phyloP scores from a whole-genome alignment of 1,139 yeast species.

The Nakaseomyces delphensis region DNA sequence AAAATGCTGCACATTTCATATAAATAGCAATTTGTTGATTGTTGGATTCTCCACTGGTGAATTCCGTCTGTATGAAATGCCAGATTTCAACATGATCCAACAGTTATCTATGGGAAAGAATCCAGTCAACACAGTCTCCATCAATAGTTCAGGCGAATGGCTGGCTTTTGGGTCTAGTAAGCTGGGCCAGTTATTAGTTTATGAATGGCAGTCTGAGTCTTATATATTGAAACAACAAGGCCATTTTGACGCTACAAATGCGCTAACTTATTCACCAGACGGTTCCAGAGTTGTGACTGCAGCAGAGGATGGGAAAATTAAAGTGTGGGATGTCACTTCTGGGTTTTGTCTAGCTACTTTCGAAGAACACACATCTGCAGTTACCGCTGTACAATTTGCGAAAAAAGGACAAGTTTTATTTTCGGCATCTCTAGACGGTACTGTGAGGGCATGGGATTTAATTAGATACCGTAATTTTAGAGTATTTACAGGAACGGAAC shows the following conservation, averaged over 20 bases:
- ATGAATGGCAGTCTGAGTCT: slow-evolving; percentile 98
- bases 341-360: slow-evolving; percentile 92
- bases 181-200: slow-evolving; percentile 86
- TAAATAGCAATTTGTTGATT: slow-evolving; percentile 58
- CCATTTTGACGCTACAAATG: slow-evolving; percentile 84
- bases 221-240: slow-evolving; percentile 94
- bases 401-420: slow-evolving; percentile 81
- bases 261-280: slow-evolving; percentile 85
- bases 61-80: slow-evolving; percentile 84
- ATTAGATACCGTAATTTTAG: slow-evolving; percentile 88
- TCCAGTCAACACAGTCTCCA: slow-evolving; percentile 70
- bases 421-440: slow-evolving; percentile 89
- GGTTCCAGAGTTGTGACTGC: slow-evolving; percentile 91
- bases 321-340: slow-evolving; percentile 89
- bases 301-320: slow-evolving; percentile 92
- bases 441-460: slow-evolving; percentile 95
- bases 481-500: slow-evolving; percentile 82
- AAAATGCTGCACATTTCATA: slow-evolving; percentile 76
- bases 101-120: slow-evolving; percentile 89
- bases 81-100: slow-evolving; percentile 68
- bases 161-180: slow-evolving; percentile 87
- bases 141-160: slow-evolving; percentile 92
- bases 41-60: slow-evolving; percentile 93
- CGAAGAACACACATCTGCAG: slow-evolving; percentile 82
- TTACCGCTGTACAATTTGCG: slow-evolving; percentile 81